Percentiles rank a stretch among this genome's conserved stretches.
Conservation (phyloP, 441 rosid genomes). For the Kokia cookei region DNA sequence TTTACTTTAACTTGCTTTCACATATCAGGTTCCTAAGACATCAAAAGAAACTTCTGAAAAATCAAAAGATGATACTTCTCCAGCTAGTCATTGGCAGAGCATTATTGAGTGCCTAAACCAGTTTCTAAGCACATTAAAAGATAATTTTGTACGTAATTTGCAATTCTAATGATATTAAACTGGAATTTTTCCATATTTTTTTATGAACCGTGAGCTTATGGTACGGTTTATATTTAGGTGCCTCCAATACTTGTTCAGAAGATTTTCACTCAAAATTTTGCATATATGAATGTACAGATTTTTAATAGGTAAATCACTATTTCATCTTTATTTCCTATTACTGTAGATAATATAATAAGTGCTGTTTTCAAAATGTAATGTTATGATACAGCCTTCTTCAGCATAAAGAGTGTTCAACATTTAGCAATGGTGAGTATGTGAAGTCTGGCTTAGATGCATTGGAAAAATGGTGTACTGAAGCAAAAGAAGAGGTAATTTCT, state of each 20-base stretch:
- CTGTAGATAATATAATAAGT: slow-evolving; percentile 5
- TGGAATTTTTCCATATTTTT: not conserved
- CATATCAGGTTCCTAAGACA: slow-evolving; percentile 27
- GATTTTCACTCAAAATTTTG: slow-evolving; percentile 52
- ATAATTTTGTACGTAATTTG: slow-evolving; percentile 48
- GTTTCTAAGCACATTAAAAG: slow-evolving; percentile 40
- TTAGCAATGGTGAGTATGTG: slow-evolving; percentile 59
- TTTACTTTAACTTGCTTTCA: no score
- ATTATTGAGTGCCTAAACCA: slow-evolving; percentile 39
- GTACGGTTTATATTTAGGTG: slow-evolving; percentile 39
- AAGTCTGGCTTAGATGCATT: slow-evolving; percentile 58
- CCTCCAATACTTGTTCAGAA: slow-evolving; percentile 51
- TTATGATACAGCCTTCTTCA: slow-evolving; percentile 52
- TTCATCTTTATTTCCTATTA: slow-evolving; percentile 8
- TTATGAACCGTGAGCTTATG: slow-evolving; percentile 6
- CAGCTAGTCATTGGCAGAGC: slow-evolving; percentile 41
- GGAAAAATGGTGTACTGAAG: slow-evolving; percentile 57
- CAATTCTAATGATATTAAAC: not conserved
- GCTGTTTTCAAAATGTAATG: not conserved
- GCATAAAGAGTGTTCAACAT: slow-evolving; percentile 58
- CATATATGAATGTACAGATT: slow-evolving; percentile 54
- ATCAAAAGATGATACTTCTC: slow-evolving; percentile 23
- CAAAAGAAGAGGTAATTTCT: slow-evolving; percentile 50
- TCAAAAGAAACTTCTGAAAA: slow-evolving; percentile 21
- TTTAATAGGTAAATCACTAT: slow-evolving; percentile 46